These are phyloP conservation scores for Aspergillaceae sp. DNA, from an alignment of 2,329 filamentous ascomycete genomes.

Conservation along the genomic window DNA sequence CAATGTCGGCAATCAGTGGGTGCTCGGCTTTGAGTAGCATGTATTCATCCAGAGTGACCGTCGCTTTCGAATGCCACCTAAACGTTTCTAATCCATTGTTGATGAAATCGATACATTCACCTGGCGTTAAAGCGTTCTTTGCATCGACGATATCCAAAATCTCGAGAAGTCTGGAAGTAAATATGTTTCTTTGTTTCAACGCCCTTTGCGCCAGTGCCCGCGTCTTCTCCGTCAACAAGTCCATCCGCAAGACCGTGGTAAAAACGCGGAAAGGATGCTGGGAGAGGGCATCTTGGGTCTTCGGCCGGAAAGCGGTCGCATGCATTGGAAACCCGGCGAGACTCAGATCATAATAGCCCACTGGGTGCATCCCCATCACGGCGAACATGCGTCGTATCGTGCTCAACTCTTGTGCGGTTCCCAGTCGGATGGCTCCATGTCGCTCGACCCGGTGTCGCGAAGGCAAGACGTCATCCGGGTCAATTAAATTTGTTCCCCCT, in stretches of 20 bases:
- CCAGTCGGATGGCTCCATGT: slow-evolving; percentile 45
- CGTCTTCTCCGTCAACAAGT: slow-evolving; percentile 31
- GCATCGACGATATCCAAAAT: slow-evolving; percentile 31
- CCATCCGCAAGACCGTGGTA: slow-evolving; percentile 35
- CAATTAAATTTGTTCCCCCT: slow-evolving; percentile 3
- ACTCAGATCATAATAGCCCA: slow-evolving; percentile 47
- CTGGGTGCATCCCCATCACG: slow-evolving; percentile 41
- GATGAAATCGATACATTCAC: slow-evolving; percentile 34
- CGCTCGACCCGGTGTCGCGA: slow-evolving; percentile 24
- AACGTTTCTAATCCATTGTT: slow-evolving; percentile 40
- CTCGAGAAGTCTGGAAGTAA: slow-evolving; percentile 30
- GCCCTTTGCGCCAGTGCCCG: slow-evolving; percentile 24
- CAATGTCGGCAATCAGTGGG: slow-evolving; percentile 44
- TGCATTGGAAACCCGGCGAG: slow-evolving; percentile 43
- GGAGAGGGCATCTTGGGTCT: slow-evolving; percentile 22
- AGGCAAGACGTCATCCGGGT: slow-evolving; percentile 17
- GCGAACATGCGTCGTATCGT: slow-evolving; percentile 40
- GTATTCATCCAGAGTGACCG: slow-evolving; percentile 37
- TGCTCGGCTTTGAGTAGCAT: slow-evolving; percentile 35
- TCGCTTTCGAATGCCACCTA: slow-evolving; percentile 39
- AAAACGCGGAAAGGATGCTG: slow-evolving; percentile 42
- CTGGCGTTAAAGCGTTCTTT: slow-evolving; percentile 17
- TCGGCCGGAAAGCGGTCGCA: slow-evolving; percentile 45
- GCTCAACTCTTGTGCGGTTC: slow-evolving; percentile 37
- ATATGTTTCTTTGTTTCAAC: slow-evolving; percentile 35